Conservation (phyloP, 1,139 yeast genomes). For the Kazachstania sp. region DNA sequence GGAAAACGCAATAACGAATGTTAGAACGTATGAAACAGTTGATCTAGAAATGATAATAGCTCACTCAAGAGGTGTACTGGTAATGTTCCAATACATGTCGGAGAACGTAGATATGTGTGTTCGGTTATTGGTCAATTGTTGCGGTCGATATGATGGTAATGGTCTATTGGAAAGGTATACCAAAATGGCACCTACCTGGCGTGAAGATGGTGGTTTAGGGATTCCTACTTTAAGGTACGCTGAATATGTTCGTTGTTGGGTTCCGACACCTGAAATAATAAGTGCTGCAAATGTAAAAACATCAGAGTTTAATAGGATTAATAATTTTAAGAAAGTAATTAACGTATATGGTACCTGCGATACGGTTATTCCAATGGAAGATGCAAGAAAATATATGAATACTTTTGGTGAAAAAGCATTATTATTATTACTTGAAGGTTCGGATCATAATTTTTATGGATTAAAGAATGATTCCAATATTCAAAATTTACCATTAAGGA, state of each 20-base stretch:
- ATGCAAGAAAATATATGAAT: constrained; percentile 52
- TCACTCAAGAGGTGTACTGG: constrained; percentile 75
- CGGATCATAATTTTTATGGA: constrained; percentile 79
- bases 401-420: constrained; percentile 50
- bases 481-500: constrained; percentile 39
- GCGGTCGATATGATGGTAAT: constrained; percentile 50
- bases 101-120: constrained; percentile 35
- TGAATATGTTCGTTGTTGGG: constrained; percentile 32
- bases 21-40: neutral
- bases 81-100: constrained; percentile 62
- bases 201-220: constrained; percentile 33
- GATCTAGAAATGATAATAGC: constrained; percentile 49
- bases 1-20: neutral
- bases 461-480: constrained; percentile 31
- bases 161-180: constrained; percentile 30
- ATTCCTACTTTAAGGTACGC: constrained; percentile 46
- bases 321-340: constrained; percentile 45
- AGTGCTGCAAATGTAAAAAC: constrained; percentile 49
- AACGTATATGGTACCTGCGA: constrained; percentile 69
- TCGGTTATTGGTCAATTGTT: constrained; percentile 63
- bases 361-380: constrained; percentile 53
- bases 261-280: constrained; percentile 43
- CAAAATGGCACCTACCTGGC: constrained; percentile 30
- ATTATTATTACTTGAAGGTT: constrained; percentile 51
- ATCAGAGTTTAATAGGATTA: constrained; percentile 36